These are phyloP conservation scores for Aspergillus nidulans DNA, from an alignment of 495 filamentous ascomycete species.

Conservation along the genomic window DNA sequence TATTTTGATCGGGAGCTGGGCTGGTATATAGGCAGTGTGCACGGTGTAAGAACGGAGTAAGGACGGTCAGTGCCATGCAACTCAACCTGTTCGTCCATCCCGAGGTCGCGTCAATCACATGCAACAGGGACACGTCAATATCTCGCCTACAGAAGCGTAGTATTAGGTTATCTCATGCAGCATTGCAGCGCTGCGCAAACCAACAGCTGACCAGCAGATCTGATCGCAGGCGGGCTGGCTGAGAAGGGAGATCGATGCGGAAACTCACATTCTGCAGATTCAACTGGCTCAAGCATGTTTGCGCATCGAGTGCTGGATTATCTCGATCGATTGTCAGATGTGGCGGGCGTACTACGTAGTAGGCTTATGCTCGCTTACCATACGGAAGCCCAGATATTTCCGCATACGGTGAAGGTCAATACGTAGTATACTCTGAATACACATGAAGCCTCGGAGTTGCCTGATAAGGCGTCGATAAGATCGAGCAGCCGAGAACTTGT, in stretches of 20 bases:
- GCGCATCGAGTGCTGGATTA: too few relatives aligned
- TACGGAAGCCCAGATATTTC: too few relatives aligned
- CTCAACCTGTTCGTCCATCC: too few relatives aligned
- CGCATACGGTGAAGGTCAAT: background rate
- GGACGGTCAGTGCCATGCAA: background rate
- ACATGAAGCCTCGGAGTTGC: constrained; percentile 14
- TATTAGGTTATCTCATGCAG: too few relatives aligned
- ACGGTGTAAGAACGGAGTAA: background rate
- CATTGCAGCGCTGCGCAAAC: too few relatives aligned
- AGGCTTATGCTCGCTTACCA: too few relatives aligned
- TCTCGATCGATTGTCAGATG: too few relatives aligned
- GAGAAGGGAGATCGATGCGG: background rate
- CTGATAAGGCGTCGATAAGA: background rate
- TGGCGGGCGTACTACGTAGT: too few relatives aligned
- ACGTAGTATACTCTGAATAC: background rate
- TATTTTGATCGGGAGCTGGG: too few relatives aligned
- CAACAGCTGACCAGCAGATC: background rate
- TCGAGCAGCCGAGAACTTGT: background rate
- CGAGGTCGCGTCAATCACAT: background rate
- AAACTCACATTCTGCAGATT: too few relatives aligned
- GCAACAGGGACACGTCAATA: background rate
- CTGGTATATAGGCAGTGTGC: background rate
- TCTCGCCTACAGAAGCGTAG: background rate
- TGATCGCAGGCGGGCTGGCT: background rate
- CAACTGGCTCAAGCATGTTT: too few relatives aligned